phyloP scores from a whole-genome alignment of 192 early-diverging fungal genomes.

The Hyaloraphidium curvatum region DNA sequence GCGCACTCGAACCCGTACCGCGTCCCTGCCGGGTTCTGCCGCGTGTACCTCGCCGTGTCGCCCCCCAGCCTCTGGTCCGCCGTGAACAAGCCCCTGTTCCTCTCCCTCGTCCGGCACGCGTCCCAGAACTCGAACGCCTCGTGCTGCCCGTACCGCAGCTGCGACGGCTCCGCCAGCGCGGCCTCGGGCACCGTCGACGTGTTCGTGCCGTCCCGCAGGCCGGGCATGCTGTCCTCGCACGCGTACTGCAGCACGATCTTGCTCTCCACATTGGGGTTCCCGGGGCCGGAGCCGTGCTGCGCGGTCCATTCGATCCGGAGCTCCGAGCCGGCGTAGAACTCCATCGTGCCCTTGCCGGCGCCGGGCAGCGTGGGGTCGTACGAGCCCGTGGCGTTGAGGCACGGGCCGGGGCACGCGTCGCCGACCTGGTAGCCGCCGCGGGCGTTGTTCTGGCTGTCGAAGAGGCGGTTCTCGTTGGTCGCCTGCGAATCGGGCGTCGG shows the following conservation, averaged over 20 bases:
- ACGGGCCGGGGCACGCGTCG: conserved; percentile 9
- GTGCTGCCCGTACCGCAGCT: conserved; percentile 14
- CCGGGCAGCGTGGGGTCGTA: conserved; percentile 9
- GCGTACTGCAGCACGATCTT: conserved; percentile 16
- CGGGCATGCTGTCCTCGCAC: conserved; percentile 11
- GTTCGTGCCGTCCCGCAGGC: conserved; percentile 11
- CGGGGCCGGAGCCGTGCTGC: conserved; percentile 13
- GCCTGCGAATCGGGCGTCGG: too few relatives aligned
- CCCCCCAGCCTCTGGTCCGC: conserved; percentile 19
- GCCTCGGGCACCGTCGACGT: conserved; percentile 13
- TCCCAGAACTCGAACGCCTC: conserved; percentile 12
- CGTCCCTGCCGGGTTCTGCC: conserved; percentile 14
- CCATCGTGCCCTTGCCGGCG: conserved; percentile 13
- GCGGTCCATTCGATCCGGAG: conserved; percentile 14
- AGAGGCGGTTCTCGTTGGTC: conserved; percentile 14
- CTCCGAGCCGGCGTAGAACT: conserved; percentile 14
- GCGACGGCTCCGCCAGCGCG: conserved; percentile 4
- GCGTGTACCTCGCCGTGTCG: conserved; percentile 14
- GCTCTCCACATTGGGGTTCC: conserved; percentile 8
- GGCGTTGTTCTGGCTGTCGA: conserved; percentile 20
- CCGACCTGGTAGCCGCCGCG: conserved; percentile 17
- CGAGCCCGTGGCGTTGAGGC: conserved; percentile 8
- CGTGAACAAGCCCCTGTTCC: conserved; percentile 15
- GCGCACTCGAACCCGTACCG: conserved; percentile 19
- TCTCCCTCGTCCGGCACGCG: conserved; percentile 8